These are phyloP conservation scores for Pyricularia sp. DNA, from an alignment of 2,329 filamentous ascomycete genomes.

Conservation along the genomic window DNA sequence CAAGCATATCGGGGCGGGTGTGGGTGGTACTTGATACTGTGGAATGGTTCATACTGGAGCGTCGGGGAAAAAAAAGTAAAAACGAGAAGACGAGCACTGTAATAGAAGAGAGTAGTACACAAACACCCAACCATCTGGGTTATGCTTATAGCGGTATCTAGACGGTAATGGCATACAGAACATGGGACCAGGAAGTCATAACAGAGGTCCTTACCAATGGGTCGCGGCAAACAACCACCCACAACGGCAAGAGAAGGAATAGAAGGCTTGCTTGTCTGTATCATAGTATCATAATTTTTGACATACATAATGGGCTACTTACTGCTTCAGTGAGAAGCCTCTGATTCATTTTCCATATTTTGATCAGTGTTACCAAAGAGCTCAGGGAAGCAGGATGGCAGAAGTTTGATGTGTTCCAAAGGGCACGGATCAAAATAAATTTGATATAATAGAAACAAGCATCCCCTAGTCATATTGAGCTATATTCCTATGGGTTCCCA, in stretches of 20 bases:
- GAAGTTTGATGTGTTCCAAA: no score
- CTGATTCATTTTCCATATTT: no score
- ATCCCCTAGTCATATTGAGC: no score
- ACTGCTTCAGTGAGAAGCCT: no score
- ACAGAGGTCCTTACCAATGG: background rate
- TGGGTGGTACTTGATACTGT: background rate
- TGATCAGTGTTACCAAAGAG: no score
- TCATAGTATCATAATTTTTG: no score
- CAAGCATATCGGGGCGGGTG: background rate
- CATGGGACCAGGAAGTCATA: background rate
- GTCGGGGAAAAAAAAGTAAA: background rate
- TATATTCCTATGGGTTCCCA: no score
- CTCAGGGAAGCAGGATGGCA: no score
- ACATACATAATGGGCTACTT: no score
- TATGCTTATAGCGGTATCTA: background rate
- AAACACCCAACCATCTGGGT: background rate
- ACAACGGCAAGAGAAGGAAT: background rate
- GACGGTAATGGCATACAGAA: background rate
- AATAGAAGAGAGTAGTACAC: background rate
- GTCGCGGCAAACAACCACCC: background rate
- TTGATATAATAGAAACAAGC: no score
- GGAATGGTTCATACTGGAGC: background rate
- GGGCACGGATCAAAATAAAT: no score
- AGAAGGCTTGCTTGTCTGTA: background rate
- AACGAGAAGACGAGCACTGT: background rate